phyloP scores from a whole-genome alignment of 768 basidiomycete species.

The Suillus fuscotomentosus region DNA sequence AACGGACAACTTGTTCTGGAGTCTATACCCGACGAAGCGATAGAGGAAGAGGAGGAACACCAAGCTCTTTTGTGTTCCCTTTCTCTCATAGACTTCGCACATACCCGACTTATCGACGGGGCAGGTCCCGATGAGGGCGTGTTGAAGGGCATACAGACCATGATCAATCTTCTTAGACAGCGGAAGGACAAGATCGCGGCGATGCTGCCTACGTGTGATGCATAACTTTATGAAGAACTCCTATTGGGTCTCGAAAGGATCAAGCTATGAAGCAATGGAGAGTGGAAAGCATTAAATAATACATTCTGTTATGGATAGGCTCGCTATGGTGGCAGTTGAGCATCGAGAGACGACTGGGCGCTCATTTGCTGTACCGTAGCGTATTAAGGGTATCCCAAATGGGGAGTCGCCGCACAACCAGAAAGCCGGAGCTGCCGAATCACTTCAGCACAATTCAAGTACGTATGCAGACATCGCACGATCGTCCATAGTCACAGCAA shows the following conservation, averaged over 20 bases:
- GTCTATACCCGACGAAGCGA: slow-evolving; percentile 21
- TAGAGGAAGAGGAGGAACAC: slow-evolving; percentile 20
- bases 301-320: too few species aligned
- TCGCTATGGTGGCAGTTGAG: too few species aligned
- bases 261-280: too few species aligned
- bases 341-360: too few species aligned
- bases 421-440: too few species aligned
- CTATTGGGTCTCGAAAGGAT: too few species aligned
- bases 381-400: too few species aligned
- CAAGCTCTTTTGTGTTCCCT: slow-evolving; percentile 47
- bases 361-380: too few species aligned
- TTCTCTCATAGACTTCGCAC: slow-evolving; percentile 94
- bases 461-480: too few species aligned
- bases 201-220: neutral
- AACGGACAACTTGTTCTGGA: slow-evolving; percentile 21
- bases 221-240: neutral
- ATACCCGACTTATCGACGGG: slow-evolving; percentile 67
- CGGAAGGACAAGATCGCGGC: slow-evolving; percentile 46
- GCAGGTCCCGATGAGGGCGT: slow-evolving; percentile 80
- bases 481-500: slow-evolving; percentile 10
- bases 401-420: too few species aligned
- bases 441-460: too few species aligned
- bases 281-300: too few species aligned
- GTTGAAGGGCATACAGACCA: slow-evolving; percentile 67
- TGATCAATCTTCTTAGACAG: slow-evolving; percentile 58